phyloP scores from a whole-genome alignment of 305 asterid genomes.

The Ajuga reptans region DNA sequence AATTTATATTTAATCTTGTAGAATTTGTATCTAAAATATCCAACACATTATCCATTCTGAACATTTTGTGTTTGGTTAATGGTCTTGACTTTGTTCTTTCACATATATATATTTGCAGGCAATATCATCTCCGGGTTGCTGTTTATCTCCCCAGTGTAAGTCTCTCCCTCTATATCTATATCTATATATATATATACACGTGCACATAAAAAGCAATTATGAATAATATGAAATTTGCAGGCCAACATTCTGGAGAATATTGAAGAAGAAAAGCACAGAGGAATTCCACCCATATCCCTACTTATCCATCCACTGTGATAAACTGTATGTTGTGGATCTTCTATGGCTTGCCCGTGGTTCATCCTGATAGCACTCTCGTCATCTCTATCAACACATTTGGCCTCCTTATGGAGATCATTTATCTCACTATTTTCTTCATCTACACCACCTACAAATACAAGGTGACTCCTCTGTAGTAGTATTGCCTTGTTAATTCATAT shows the following conservation, averaged over 20 bases:
- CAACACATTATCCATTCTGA: too few relatives aligned
- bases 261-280: slow-evolving; percentile 42
- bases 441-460: slow-evolving; percentile 29
- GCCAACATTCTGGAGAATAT: too few relatives aligned
- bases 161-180: slow-evolving; percentile 34
- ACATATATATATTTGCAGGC: slow-evolving; percentile 36
- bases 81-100: not conserved
- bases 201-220: not conserved
- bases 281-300: slow-evolving; percentile 68
- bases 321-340: slow-evolving; percentile 56
- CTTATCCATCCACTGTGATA: slow-evolving; percentile 39
- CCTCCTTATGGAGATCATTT: slow-evolving; percentile 33
- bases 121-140: slow-evolving; percentile 43
- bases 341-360: slow-evolving; percentile 47
- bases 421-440: slow-evolving; percentile 36
- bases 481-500: too few relatives aligned
- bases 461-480: slow-evolving; percentile 27
- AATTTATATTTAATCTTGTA: too few relatives aligned
- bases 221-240: too few relatives aligned
- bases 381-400: slow-evolving; percentile 48
- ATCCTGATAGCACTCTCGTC: slow-evolving; percentile 45
- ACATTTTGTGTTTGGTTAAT: too few relatives aligned
- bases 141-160: slow-evolving; percentile 43
- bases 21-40: too few relatives aligned
- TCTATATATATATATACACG: too few relatives aligned